Conservation (phyloP, 2,329 filamentous ascomycete species). For the Myriosclerotinia scirpicola region DNA sequence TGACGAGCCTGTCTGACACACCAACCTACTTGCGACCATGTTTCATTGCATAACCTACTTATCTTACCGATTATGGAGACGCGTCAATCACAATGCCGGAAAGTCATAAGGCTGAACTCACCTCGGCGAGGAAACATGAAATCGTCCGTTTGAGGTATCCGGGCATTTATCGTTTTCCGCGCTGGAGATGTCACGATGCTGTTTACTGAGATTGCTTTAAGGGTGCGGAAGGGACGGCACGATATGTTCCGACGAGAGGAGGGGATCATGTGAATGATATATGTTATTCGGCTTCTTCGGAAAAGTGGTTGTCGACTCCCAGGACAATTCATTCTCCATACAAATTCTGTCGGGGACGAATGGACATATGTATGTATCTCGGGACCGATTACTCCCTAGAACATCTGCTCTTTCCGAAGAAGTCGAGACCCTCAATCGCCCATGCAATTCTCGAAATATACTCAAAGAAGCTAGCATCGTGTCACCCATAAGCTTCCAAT, state of each 20-base stretch:
- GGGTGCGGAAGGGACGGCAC: neutral
- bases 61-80: neutral
- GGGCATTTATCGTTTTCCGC: neutral
- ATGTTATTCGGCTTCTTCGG: neutral
- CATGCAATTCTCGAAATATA: neutral
- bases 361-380: neutral
- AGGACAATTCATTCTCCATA: neutral
- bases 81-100: neutral
- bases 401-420: neutral
- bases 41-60: slow-evolving; percentile 16
- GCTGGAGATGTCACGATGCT: neutral
- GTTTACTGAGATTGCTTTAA: neutral
- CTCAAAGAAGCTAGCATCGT: neutral
- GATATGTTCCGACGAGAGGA: neutral
- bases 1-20: slow-evolving; percentile 17
- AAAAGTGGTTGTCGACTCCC: neutral
- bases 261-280: neutral
- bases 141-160: neutral
- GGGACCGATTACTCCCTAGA: neutral
- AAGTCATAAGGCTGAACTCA: slow-evolving; percentile 3
- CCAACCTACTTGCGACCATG: neutral
- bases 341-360: neutral
- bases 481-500: neutral
- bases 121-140: slow-evolving; percentile 8
- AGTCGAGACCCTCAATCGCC: neutral